Evolutionary conservation across 129 eudicot genomes (phyloP).

Genomic region (Logfia minima): DNA sequence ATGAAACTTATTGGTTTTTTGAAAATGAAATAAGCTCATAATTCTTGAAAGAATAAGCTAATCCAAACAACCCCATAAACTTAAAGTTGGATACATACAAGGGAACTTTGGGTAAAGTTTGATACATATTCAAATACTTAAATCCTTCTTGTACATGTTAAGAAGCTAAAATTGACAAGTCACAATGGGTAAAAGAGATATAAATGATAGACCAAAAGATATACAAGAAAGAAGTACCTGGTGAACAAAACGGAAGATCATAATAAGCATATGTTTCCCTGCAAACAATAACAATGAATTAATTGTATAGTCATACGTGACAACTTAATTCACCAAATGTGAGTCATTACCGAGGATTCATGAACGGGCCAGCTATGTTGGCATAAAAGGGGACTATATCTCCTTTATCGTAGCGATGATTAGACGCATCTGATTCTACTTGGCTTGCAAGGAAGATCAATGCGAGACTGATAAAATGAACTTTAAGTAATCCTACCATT

Average conservation of each 20-base stretch:
- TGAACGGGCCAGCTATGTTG: slow-evolving; percentile 37
- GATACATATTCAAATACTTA: no score
- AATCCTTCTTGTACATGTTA: no score
- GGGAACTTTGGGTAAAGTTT: no score
- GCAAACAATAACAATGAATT: background rate
- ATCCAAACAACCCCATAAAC: no score
- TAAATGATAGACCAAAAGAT: slow-evolving; percentile 7
- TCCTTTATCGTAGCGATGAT: slow-evolving; percentile 40
- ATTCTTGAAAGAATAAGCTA: no score
- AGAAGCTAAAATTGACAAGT: no score
- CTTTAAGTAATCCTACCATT: slow-evolving; percentile 19
- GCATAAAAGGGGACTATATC: slow-evolving; percentile 46
- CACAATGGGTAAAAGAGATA: background rate
- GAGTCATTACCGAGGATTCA: slow-evolving; percentile 29
- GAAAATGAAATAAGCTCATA: no score
- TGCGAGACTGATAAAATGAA: slow-evolving; percentile 12
- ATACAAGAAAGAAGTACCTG: slow-evolving; percentile 18
- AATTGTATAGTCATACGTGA: background rate
- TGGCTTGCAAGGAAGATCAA: slow-evolving; percentile 26
- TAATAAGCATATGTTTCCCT: slow-evolving; percentile 46
- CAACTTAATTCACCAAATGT: background rate
- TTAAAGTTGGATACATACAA: no score
- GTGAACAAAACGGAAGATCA: slow-evolving; percentile 37
- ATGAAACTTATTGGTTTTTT: no score
- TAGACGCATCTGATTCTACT: slow-evolving; percentile 33